Evolutionary conservation across 768 basidiomycete species (phyloP).

Genomic region (Galerina sulciceps): DNA sequence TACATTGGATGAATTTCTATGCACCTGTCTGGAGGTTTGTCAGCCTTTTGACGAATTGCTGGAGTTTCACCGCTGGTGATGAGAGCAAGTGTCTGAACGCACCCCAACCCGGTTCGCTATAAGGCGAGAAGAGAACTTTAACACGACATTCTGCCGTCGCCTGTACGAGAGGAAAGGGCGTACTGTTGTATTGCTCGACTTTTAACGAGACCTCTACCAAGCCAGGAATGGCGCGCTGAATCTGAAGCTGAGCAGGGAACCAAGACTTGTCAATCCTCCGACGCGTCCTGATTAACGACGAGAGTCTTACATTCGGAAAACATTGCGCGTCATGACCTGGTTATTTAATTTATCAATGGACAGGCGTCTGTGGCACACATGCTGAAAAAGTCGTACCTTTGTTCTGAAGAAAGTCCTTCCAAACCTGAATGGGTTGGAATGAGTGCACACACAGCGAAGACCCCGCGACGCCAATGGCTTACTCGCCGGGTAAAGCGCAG

Average conservation of each 20-base stretch:
- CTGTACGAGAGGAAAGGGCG: slow-evolving; percentile 20
- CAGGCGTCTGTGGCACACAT: neutral
- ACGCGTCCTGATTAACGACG: neutral
- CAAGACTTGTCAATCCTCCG: neutral
- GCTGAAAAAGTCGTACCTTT: slow-evolving; percentile 50
- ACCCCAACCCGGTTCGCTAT: slow-evolving; percentile 86
- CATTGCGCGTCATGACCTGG: slow-evolving; percentile 81
- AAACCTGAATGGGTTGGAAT: slow-evolving; percentile 55
- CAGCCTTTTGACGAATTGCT: neutral
- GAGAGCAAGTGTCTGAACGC: slow-evolving; percentile 23
- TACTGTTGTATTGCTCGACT: slow-evolving; percentile 78
- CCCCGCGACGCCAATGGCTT: slow-evolving; percentile 15
- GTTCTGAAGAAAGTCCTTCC: slow-evolving; percentile 80
- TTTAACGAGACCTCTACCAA: slow-evolving; percentile 68
- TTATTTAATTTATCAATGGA: slow-evolving; percentile 6
- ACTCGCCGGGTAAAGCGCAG: slow-evolving; percentile 72
- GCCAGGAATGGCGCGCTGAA: slow-evolving; percentile 75
- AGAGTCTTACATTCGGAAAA: slow-evolving; percentile 67
- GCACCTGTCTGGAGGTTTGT: slow-evolving; percentile 40
- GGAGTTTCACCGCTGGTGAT: neutral
- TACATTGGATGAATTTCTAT: neutral
- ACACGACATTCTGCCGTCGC: neutral
- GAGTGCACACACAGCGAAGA: neutral
- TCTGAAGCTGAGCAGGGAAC: slow-evolving; percentile 52
- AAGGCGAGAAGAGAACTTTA: slow-evolving; percentile 1